Percentiles rank a stretch among this genome's conserved stretches.
These are phyloP conservation scores for Cryptococcus sp. DNA, from an alignment of 1,284 basidiomycete species.

Conservation along the genomic window DNA sequence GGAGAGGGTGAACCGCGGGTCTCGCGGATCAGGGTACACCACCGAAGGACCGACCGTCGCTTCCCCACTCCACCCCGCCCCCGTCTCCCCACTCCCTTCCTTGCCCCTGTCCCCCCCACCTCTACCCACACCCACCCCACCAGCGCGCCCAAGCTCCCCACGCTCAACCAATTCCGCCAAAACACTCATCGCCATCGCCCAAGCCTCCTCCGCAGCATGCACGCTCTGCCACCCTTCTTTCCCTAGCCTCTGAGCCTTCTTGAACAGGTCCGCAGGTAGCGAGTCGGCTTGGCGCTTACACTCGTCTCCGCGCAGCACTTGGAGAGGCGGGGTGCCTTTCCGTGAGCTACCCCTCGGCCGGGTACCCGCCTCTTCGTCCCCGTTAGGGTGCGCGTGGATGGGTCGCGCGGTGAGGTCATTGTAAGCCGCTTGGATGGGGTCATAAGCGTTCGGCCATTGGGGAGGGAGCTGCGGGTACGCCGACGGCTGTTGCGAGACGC, in stretches of 20 bases:
- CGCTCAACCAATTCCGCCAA: conserved; percentile 1
- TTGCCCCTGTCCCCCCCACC: too few species aligned
- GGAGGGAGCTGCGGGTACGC: too few species aligned
- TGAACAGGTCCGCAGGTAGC: conserved; percentile 4
- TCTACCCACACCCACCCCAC: not conserved
- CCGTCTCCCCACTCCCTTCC: too few species aligned
- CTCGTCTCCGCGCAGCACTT: too few species aligned
- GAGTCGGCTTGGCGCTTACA: conserved; percentile 6
- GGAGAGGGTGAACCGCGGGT: not conserved
- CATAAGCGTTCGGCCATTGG: too few species aligned
- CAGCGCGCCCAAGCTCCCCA: not conserved
- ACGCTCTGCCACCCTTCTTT: conserved; percentile 12
- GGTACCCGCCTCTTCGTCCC: too few species aligned
- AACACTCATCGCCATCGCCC: conserved; percentile 13
- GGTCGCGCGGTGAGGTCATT: too few species aligned
- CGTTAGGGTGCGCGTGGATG: too few species aligned
- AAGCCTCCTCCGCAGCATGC: conserved; percentile 18
- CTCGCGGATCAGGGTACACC: not conserved
- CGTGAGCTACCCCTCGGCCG: too few species aligned
- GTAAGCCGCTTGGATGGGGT: too few species aligned
- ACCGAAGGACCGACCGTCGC: not conserved
- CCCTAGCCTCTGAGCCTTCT: conserved; percentile 14
- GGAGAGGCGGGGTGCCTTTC: too few species aligned
- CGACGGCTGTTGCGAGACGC: too few species aligned
- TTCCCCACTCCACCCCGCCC: not conserved